Evolutionary conservation across 75 land plant species (phyloP).

Genomic region (Sequoia sempervirens): DNA sequence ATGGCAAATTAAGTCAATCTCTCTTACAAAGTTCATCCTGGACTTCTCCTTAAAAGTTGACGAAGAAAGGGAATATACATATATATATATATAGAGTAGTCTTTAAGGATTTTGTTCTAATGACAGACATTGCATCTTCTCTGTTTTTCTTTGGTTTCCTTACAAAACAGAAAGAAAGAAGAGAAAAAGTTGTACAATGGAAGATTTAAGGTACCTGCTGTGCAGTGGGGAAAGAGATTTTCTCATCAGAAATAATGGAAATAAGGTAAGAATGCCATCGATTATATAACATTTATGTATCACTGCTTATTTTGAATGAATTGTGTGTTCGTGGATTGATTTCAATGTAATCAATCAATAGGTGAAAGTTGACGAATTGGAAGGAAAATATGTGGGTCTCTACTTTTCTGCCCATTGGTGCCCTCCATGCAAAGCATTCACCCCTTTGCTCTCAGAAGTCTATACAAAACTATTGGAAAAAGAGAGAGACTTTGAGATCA

Average conservation of each 20-base stretch:
- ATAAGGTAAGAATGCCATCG: constrained; percentile 25
- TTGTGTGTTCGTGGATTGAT: neutral
- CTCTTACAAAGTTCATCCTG: neutral
- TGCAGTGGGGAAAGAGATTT: constrained; percentile 29
- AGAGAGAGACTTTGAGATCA: constrained; percentile 61
- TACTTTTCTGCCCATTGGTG: constrained; percentile 42
- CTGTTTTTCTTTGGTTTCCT: no score
- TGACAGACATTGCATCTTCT: neutral
- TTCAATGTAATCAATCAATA: constrained; percentile 9
- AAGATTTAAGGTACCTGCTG: constrained; percentile 23
- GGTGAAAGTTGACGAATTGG: constrained; percentile 53
- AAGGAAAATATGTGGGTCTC: constrained; percentile 57
- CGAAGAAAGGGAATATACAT: neutral
- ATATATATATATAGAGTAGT: no score
- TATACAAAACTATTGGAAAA: constrained; percentile 40
- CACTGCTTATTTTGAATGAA: neutral
- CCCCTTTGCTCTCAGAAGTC: constrained; percentile 26
- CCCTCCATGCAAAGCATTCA: constrained; percentile 37
- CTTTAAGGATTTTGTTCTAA: neutral
- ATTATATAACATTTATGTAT: neutral
- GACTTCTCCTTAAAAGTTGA: neutral
- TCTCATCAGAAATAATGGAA: constrained; percentile 39
- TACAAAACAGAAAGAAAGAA: neutral
- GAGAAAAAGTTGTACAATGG: neutral
- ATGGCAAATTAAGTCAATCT: neutral